Evolutionary conservation across 768 basidiomycete species (phyloP).

Genomic region (Lactarius trivialis): DNA sequence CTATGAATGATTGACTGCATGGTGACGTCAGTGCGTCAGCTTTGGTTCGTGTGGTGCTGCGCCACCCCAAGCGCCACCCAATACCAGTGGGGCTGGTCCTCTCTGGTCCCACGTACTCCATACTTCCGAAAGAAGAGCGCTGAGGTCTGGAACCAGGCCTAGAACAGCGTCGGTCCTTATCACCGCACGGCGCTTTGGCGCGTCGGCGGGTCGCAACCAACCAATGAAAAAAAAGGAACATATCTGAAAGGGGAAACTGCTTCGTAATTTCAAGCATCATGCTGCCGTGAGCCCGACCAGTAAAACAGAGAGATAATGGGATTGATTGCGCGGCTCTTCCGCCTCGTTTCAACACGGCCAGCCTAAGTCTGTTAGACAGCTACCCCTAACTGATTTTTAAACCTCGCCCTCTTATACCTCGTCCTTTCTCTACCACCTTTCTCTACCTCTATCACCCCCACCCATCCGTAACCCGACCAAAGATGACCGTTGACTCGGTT

Average conservation of each 20-base stretch:
- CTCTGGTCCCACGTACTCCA: not conserved
- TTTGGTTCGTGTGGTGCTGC: no score
- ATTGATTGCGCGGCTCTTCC: not conserved
- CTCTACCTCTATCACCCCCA: not conserved
- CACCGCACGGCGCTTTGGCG: not conserved
- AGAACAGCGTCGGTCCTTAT: not conserved
- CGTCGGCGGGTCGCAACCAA: not conserved
- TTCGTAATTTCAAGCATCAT: not conserved
- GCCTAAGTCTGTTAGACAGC: not conserved
- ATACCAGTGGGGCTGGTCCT: not conserved
- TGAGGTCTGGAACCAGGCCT: not conserved
- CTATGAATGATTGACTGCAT: not conserved
- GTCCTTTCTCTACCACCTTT: not conserved
- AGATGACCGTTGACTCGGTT: constrained; percentile 23
- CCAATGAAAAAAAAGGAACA: not conserved
- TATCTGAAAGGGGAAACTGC: not conserved
- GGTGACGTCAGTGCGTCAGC: not conserved
- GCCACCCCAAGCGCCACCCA: not conserved
- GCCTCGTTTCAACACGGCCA: not conserved
- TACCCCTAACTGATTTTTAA: not conserved
- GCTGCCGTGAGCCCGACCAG: not conserved
- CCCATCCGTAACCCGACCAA: not conserved
- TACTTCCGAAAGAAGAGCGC: not conserved
- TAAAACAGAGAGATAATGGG: not conserved
- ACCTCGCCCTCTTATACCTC: not conserved